These are phyloP conservation scores for Thalassiosira sp. DNA, from an alignment of 352 stramenopile species.

Conservation along the genomic window DNA sequence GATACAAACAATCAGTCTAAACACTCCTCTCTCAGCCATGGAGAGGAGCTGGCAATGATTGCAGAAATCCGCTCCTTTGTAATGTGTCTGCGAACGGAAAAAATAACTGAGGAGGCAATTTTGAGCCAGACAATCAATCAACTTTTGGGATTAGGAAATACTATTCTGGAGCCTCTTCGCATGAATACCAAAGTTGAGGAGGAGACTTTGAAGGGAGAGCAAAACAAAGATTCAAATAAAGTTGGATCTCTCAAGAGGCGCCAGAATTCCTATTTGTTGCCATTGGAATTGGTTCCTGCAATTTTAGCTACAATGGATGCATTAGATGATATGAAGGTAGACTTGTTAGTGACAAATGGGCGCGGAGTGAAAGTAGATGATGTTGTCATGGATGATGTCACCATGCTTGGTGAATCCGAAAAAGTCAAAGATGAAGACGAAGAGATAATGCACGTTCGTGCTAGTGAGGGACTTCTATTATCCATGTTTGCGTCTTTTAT, in stretches of 20 bases:
- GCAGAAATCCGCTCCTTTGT: conserved; percentile 48
- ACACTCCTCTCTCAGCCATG: conserved; percentile 15
- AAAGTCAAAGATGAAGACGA: neutral
- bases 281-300: conserved; percentile 39
- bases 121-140: neutral
- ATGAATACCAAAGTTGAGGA: neutral
- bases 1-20: neutral
- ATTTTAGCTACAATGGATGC: conserved; percentile 30
- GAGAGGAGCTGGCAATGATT: conserved; percentile 43
- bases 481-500: conserved; percentile 30
- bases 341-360: neutral
- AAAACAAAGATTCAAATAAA: neutral
- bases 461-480: conserved; percentile 33
- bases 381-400: neutral
- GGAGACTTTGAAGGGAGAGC: neutral
- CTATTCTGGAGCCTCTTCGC: conserved; percentile 31
- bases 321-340: conserved; percentile 16
- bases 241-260: neutral
- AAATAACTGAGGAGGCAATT: neutral
- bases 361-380: neutral
- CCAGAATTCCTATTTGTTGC: conserved; percentile 32
- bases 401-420: neutral
- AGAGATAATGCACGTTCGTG: neutral
- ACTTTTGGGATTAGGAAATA: conserved; percentile 20
- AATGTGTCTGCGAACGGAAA: conserved; percentile 5